These are phyloP conservation scores for Aspergillus spinulosporus DNA, from an alignment of 2,329 filamentous ascomycete genomes.

Conservation along the genomic window DNA sequence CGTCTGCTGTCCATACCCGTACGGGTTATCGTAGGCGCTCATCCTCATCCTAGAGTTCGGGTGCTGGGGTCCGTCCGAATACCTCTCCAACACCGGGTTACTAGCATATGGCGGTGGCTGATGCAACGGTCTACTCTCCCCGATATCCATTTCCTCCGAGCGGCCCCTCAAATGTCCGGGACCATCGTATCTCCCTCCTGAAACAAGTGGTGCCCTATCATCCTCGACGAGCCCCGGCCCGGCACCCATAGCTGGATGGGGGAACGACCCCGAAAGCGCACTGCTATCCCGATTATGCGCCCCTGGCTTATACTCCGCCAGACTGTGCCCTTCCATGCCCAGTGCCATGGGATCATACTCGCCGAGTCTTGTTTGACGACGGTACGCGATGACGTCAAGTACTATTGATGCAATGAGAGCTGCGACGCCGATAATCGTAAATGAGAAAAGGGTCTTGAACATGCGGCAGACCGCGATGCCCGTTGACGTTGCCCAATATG, in stretches of 20 bases:
- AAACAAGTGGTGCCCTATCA: slow-evolving; percentile 11
- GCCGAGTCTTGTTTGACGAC: slow-evolving; percentile 47
- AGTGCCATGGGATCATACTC: slow-evolving; percentile 50
- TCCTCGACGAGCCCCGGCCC: slow-evolving; percentile 3
- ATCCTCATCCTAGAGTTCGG: slow-evolving; percentile 24
- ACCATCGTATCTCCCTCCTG: neutral
- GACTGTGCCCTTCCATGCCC: neutral
- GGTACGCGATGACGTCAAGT: slow-evolving; percentile 54
- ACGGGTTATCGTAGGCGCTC: slow-evolving; percentile 24
- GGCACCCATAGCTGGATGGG: slow-evolving; percentile 1
- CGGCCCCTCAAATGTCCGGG: neutral
- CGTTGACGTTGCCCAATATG: slow-evolving; percentile 55
- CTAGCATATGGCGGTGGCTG: slow-evolving; percentile 25
- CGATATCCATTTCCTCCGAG: slow-evolving; percentile 4
- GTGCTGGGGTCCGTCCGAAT: slow-evolving; percentile 30
- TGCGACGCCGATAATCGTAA: slow-evolving; percentile 50
- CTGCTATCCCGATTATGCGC: slow-evolving; percentile 22
- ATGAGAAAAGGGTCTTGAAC: slow-evolving; percentile 63
- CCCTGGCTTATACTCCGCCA: slow-evolving; percentile 40
- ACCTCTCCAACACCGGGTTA: slow-evolving; percentile 29
- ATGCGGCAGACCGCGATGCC: slow-evolving; percentile 58
- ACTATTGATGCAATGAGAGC: slow-evolving; percentile 49
- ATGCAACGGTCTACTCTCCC: slow-evolving; percentile 3
- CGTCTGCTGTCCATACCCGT: slow-evolving; percentile 35
- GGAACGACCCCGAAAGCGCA: slow-evolving; percentile 14